Evolutionary conservation across 2,329 filamentous ascomycete species (phyloP).

Genomic region (Ustilaginoidea virens): DNA sequence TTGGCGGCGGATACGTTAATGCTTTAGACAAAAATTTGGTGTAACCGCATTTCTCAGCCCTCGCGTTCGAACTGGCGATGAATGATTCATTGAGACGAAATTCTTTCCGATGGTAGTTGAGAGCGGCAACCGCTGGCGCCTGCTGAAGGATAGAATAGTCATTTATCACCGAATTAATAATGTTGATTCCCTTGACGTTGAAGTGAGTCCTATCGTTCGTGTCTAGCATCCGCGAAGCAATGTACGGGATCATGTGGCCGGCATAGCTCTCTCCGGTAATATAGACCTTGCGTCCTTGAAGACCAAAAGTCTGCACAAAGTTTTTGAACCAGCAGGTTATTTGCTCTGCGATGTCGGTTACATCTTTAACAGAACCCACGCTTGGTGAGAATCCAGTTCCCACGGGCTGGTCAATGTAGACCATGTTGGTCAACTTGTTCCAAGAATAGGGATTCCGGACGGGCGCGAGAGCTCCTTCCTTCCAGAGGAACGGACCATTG

Average conservation of each 20-base stretch:
- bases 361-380: conserved; percentile 44
- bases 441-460: conserved; percentile 54
- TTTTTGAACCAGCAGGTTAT: conserved; percentile 69
- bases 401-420: conserved; percentile 58
- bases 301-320: conserved; percentile 52
- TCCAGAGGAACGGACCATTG: conserved; percentile 60
- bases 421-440: conserved; percentile 30
- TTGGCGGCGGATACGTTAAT: neutral
- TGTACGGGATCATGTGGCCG: conserved; percentile 54
- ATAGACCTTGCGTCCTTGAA: conserved; percentile 54
- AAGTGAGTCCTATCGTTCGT: conserved; percentile 49
- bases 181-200: conserved; percentile 27
- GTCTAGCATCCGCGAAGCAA: conserved; percentile 57
- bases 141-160: neutral
- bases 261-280: conserved; percentile 58
- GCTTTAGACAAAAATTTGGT: neutral
- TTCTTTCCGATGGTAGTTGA: neutral
- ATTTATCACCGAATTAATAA: neutral
- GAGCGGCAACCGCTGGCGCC: too few species aligned
- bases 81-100: neutral
- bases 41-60: neutral
- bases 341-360: conserved; percentile 51
- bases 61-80: neutral
- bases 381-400: conserved; percentile 56
- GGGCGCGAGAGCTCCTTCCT: conserved; percentile 51